Conservation (phyloP, 2,329 filamentous ascomycete genomes). For the Penicillium sp. region DNA sequence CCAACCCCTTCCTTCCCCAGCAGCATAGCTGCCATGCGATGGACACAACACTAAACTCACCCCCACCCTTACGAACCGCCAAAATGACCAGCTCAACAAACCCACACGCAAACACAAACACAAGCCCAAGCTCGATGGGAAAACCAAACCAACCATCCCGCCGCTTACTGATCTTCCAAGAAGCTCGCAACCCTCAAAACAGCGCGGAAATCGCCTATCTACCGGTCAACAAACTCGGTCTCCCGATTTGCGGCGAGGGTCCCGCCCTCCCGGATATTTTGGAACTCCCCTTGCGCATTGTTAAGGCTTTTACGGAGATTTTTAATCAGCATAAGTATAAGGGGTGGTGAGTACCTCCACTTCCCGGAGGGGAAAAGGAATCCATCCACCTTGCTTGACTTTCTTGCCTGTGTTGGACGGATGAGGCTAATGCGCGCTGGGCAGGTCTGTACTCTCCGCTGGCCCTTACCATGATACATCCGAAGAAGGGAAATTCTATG, state of each 20-base stretch:
- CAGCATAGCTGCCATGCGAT: background rate
- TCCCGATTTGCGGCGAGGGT: conserved; percentile 39
- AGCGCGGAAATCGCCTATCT: conserved; percentile 33
- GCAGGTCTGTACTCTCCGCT: conserved; percentile 39
- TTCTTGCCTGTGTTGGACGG: no score
- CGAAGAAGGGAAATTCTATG: conserved; percentile 43
- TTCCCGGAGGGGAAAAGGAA: no score
- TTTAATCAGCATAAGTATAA: conserved; percentile 45
- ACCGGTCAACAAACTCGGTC: conserved; percentile 41
- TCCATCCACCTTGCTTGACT: no score
- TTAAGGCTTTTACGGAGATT: conserved; percentile 44
- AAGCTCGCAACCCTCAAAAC: conserved; percentile 38
- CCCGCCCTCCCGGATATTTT: conserved; percentile 40
- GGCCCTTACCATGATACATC: conserved; percentile 42
- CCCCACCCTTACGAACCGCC: conserved; percentile 3
- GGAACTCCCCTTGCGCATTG: conserved; percentile 38
- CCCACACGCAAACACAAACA: no score
- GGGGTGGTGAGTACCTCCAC: conserved; percentile 38
- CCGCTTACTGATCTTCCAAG: conserved; percentile 43
- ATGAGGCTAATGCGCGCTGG: background rate
- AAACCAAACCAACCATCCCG: conserved; percentile 14
- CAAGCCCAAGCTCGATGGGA: conserved; percentile 4
- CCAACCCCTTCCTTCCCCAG: background rate
- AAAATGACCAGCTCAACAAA: conserved; percentile 1
- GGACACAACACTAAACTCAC: background rate